Evolutionary conservation across 805 yeast species (phyloP).

Genomic region (Sugiyamaella lignohabitans): DNA sequence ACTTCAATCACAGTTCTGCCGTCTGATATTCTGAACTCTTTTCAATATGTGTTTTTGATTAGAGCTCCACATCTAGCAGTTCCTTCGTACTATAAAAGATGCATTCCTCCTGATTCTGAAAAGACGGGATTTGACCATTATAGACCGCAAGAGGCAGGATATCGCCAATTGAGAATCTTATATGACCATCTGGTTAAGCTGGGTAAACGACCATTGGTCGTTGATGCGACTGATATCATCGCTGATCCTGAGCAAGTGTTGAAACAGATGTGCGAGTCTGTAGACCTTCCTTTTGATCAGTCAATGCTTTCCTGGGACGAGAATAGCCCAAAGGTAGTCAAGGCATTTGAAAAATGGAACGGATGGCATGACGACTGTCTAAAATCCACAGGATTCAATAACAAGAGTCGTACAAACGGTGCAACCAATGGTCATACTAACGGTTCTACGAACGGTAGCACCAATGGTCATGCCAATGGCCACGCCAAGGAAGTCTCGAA

Average conservation of each 20-base stretch:
- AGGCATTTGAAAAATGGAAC: slow-evolving; percentile 23
- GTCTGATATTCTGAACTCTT: slow-evolving; percentile 11
- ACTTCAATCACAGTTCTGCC: slow-evolving; percentile 21
- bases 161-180: slow-evolving; percentile 20
- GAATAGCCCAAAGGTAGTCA: slow-evolving; percentile 14
- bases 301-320: slow-evolving; percentile 23
- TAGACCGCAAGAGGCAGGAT: slow-evolving; percentile 22
- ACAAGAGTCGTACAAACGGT: not conserved
- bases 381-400: slow-evolving; percentile 18
- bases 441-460: no score
- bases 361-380: slow-evolving; percentile 25
- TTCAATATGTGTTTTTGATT: slow-evolving; percentile 21
- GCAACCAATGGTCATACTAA: no score
- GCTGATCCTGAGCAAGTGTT: slow-evolving; percentile 20
- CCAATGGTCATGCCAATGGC: no score
- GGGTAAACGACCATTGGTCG: slow-evolving; percentile 14
- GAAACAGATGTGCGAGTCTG: slow-evolving; percentile 16
- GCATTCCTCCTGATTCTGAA: slow-evolving; percentile 23
- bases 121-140: slow-evolving; percentile 24
- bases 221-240: slow-evolving; percentile 21
- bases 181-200: slow-evolving; percentile 17
- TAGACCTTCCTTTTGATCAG: slow-evolving; percentile 16
- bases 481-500: no score
- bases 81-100: slow-evolving; percentile 24
- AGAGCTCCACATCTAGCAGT: slow-evolving; percentile 24